These are phyloP conservation scores for Tricharina praecox DNA, from an alignment of 495 filamentous ascomycete genomes.

Conservation along the genomic window DNA sequence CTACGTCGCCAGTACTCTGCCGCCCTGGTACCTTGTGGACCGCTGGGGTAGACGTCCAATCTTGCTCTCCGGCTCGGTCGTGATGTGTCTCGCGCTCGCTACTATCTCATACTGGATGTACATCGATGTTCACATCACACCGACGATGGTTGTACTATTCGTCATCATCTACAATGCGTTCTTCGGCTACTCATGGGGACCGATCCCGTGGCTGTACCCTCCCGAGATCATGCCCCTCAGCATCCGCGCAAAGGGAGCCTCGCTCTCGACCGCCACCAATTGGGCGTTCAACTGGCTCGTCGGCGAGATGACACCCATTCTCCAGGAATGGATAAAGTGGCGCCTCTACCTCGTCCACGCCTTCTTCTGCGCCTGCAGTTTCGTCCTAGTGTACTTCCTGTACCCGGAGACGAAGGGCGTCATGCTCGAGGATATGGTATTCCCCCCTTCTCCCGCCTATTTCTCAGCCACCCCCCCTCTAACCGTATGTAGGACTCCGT, in stretches of 20 bases:
- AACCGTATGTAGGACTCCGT: conserved; percentile 6
- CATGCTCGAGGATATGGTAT: conserved; percentile 85
- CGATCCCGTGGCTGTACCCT: conserved; percentile 94
- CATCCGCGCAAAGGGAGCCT: conserved; percentile 93
- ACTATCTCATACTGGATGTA: conserved; percentile 90
- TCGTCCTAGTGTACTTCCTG: conserved; percentile 90
- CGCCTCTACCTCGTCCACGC: conserved; percentile 86
- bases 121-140: conserved; percentile 60
- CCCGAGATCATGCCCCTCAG: conserved; percentile 94
- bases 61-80: conserved; percentile 73
- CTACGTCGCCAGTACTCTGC: conserved; percentile 77
- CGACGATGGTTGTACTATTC: conserved; percentile 70
- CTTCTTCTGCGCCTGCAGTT: conserved; percentile 91
- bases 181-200: conserved; percentile 97
- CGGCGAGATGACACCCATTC: conserved; percentile 78
- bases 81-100: conserved; percentile 83
- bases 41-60: conserved; percentile 80
- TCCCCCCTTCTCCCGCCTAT: not conserved
- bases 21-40: conserved; percentile 96
- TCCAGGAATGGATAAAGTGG: conserved; percentile 84
- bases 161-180: conserved; percentile 98
- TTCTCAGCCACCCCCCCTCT: not conserved
- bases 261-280: conserved; percentile 87
- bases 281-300: conserved; percentile 99
- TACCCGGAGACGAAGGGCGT: conserved; percentile 95